Evolutionary conservation across 306 rosid genomes (phyloP), one percentile per base, ranked within the genome.

Genomic region (Vigna hirtella): DNA sequence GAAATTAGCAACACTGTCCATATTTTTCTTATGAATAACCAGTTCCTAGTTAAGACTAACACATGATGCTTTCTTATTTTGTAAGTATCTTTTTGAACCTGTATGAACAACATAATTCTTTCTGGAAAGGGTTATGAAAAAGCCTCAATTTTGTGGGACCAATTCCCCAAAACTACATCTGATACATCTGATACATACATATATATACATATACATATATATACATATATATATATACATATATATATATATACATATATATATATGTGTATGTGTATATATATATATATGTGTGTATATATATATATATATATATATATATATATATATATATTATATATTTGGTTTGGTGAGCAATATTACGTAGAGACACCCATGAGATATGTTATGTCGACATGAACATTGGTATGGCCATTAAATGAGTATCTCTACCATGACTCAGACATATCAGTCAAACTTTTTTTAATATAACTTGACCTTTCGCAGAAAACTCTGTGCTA

Each of bases 31-130:
- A 38, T 40, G 32, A 66, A 66, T 38, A n/a, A 36, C 42, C 9
- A 63, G 48, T 63, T 36, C 69, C 36, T 36, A 63, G 7, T 34
- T 63, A 63, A 64, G 49, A 38, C 15, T 36, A 34, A 64, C 43
- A 30, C 20, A 61, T 30, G 12, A 61, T 61, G 9, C 30, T 38
- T 38, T 64, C 9, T 17, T 9, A n/a, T 38, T 64, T 32, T 64
- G 30, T 30, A 6, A 28, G 14, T 6, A 0, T 12, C 38, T 6
- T 58, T 2, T 17, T 52, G 4, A 17, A 52, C 11, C 3, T 53
- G 28, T 53, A 18, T 53, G 9, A 18, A 18, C 28, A 17, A 52
- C 59, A 17, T n/a, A 51, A 51, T n/a, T 52, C 57, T 51, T 52
- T 11, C 24, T 52, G 24, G 17, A 52, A 3, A 18, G 57, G 57